Evolutionary conservation across 75 land plant genomes (phyloP).

Genomic region (Cupressus sempervirens): DNA sequence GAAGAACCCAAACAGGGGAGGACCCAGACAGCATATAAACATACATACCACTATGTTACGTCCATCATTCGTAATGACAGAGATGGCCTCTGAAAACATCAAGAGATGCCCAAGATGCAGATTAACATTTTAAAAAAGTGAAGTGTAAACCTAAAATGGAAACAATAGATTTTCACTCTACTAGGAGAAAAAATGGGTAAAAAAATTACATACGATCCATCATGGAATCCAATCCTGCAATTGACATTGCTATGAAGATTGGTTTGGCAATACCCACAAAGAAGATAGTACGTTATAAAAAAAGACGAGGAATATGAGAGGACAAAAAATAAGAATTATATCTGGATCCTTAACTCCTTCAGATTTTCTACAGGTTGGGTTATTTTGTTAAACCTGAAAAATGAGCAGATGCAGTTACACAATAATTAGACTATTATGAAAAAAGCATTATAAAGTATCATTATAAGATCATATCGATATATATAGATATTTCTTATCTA

Average conservation of each 20-base stretch:
- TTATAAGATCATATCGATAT: no score
- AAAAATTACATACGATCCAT: constrained; percentile 36
- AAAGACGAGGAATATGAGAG: neutral
- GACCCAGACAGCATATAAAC: neutral
- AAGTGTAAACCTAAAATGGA: neutral
- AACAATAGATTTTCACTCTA: no score
- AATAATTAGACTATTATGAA: no score
- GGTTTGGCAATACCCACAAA: neutral
- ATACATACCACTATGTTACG: constrained; percentile 89
- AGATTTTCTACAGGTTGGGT: no score
- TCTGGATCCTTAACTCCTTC: neutral
- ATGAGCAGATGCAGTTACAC: no score
- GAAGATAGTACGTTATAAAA: neutral
- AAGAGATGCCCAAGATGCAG: neutral
- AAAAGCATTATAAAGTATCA: no score
- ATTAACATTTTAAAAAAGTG: neutral
- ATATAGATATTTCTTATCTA: no score
- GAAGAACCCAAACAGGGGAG: constrained; percentile 1
- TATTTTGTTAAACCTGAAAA: no score
- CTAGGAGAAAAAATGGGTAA: neutral
- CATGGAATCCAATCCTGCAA: constrained; percentile 35
- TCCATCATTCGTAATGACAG: constrained; percentile 94
- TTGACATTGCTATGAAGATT: constrained; percentile 18
- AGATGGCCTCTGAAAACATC: constrained; percentile 62
- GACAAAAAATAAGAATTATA: neutral